Base-by-base conservation (phyloP, 2,329 filamentous ascomycete genomes). In the Blumeria graminis region DNA sequence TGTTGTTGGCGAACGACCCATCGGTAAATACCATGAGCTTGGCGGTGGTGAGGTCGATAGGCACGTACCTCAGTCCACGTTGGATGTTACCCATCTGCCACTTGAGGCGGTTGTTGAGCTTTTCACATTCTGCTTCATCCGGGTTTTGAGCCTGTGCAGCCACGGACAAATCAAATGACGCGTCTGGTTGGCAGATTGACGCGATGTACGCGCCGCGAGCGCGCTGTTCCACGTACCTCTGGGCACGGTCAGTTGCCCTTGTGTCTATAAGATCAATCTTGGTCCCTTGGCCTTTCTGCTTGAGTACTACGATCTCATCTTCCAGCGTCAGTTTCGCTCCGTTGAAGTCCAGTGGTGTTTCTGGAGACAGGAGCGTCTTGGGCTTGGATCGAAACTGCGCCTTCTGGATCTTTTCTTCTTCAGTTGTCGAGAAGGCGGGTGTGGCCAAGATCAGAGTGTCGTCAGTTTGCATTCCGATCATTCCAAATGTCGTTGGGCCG, bases 391-490 rank as follows among this genome's bases (percentile, higher is more conserved):
- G 22, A 16, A 57, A 48, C 13, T 39, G 5, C 13, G 56, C 50
- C n/a, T 50, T 50, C 14, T 5, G 11, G 11, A 57, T 32, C 18
- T 55, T 18, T 18, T 38, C 14, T 33, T 57, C 39, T 16, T 57
- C 56, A 11, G 14, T 22, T 9, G 10, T 14, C 3, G 48, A 9
- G 33, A 57, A 57, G 18, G 13, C 9, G 6, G 18, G 14, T 28
- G 46, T 36, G 32, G 14, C 36, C n/a, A 41, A 14, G 28, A 55
- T 36, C 14, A 57, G 38, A 9, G 56, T 57, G 50, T 57, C 50
- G 38, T 57, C 56, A 6, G 56, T 57, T 43, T 57, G 56, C 3
- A 57, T 10, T 10, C 56, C 56, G 28, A 57, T 33, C 35, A 55
- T 39, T 11, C 38, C 56, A 46, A 57, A 57, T 33, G 22, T 28